phyloP scores from a whole-genome alignment of 768 basidiomycete genomes.

The Suillus spraguei region DNA sequence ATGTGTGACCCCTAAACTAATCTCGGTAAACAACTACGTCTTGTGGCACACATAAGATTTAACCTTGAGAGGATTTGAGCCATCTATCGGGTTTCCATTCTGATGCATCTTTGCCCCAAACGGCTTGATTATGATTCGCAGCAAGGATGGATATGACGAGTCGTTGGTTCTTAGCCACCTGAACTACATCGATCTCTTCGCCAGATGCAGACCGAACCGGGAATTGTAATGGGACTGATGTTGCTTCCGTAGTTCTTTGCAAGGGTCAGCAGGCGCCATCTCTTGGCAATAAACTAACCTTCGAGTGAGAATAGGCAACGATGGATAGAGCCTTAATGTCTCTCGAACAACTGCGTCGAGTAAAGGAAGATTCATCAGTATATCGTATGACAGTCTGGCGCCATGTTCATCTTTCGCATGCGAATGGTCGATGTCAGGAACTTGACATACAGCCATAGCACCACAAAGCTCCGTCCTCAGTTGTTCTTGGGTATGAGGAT shows the following conservation, averaged over 20 bases:
- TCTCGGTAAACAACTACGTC: not conserved
- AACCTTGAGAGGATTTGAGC: conserved; percentile 26
- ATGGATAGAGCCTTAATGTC: conserved; percentile 45
- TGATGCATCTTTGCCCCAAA: conserved; percentile 45
- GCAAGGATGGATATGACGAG: conserved; percentile 45
- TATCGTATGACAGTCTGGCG: conserved; percentile 41
- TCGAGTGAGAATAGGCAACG: conserved; percentile 41
- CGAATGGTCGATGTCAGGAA: conserved; percentile 14
- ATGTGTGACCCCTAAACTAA: conserved; percentile 4
- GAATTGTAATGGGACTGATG: conserved; percentile 37
- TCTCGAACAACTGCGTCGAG: conserved; percentile 44
- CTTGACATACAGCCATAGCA: conserved; percentile 17
- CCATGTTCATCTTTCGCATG: not conserved
- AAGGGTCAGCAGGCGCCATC: conserved; percentile 7
- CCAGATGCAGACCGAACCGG: conserved; percentile 18
- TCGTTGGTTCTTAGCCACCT: conserved; percentile 43
- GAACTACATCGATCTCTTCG: conserved; percentile 28
- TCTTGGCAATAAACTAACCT: conserved; percentile 32
- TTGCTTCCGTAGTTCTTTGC: conserved; percentile 40
- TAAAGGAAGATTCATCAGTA: conserved; percentile 37
- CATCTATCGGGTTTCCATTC: conserved; percentile 54
- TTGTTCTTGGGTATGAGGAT: conserved; percentile 41
- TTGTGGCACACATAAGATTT: not conserved
- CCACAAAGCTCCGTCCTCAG: conserved; percentile 38
- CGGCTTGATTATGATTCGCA: conserved; percentile 42